A percentile compares a stretch with the other conserved stretches of the same genome.
These are phyloP conservation scores for Suhomyces kilbournensis DNA, from an alignment of 805 yeast species.

Conservation along the genomic window DNA sequence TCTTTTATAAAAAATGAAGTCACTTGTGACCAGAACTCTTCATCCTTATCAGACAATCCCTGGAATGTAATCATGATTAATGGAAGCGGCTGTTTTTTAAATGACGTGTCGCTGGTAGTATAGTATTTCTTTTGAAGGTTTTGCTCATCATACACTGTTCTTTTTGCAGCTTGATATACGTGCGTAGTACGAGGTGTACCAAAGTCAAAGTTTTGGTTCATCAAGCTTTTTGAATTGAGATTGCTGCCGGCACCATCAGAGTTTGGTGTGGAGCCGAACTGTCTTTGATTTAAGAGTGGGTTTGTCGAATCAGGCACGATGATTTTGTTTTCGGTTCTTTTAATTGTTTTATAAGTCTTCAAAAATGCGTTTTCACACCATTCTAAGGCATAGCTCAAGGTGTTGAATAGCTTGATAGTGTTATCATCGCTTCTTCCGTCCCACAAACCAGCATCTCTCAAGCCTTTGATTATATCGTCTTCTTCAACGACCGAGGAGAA, in stretches of 20 bases:
- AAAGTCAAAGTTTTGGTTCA: conserved; percentile 21
- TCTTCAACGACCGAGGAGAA: conserved; percentile 73
- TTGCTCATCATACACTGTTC: conserved; percentile 43
- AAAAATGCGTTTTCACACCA: conserved; percentile 95
- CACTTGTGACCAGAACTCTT: conserved; percentile 60
- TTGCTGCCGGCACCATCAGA: neutral
- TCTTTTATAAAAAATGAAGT: conserved; percentile 53
- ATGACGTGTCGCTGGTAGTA: conserved; percentile 32
- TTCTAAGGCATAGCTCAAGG: conserved; percentile 84
- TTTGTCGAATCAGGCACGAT: conserved; percentile 8
- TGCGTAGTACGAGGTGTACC: conserved; percentile 57
- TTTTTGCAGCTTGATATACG: conserved; percentile 51
- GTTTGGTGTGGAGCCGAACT: conserved; percentile 4
- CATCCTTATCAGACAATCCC: conserved; percentile 49
- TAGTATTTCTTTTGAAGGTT: conserved; percentile 47
- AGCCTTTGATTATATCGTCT: conserved; percentile 63
- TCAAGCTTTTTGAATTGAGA: conserved; percentile 8
- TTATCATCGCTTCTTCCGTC: conserved; percentile 34
- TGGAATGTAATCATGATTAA: conserved; percentile 62
- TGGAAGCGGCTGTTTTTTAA: conserved; percentile 57
- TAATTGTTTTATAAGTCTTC: conserved; percentile 48
- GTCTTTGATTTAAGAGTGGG: conserved; percentile 6
- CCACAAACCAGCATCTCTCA: conserved; percentile 82
- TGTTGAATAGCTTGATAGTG: conserved; percentile 62
- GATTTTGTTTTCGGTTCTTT: conserved; percentile 16